Evolutionary conservation across 2,329 filamentous ascomycete species (phyloP).

Genomic region (Neonectria magnoliae): DNA sequence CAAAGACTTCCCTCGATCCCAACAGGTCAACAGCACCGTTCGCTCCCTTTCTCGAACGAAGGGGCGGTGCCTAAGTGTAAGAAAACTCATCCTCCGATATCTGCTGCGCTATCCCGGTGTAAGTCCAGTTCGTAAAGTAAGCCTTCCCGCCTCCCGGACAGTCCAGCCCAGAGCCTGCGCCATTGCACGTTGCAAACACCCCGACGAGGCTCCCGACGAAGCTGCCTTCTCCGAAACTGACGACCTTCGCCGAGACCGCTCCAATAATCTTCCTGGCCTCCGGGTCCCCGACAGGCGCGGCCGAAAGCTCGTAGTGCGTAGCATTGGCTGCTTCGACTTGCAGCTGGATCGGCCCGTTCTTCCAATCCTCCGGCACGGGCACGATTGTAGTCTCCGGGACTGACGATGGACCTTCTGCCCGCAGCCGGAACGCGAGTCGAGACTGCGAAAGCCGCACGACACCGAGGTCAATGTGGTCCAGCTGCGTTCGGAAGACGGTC

Average conservation of each 20-base stretch:
- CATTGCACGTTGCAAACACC: conserved; percentile 31
- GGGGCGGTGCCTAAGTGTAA: too few species aligned
- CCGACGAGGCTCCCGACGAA: conserved; percentile 30
- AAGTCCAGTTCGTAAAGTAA: conserved; percentile 22
- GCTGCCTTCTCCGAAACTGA: conserved; percentile 17
- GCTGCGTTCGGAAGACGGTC: conserved; percentile 25
- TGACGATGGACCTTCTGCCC: conserved; percentile 11
- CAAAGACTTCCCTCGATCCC: too few species aligned
- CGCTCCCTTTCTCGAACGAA: too few species aligned
- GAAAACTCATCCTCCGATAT: conserved; percentile 3
- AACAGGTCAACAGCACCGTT: too few species aligned
- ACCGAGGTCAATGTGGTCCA: conserved; percentile 31
- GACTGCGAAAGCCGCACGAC: conserved; percentile 11
- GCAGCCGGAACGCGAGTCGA: conserved; percentile 12
- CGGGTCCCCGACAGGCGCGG: not conserved
- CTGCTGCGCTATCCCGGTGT: conserved; percentile 19
- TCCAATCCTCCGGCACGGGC: conserved; percentile 23
- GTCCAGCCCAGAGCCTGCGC: conserved; percentile 9
- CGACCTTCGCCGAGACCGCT: conserved; percentile 17
- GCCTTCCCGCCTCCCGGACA: conserved; percentile 21
- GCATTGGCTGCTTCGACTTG: conserved; percentile 19
- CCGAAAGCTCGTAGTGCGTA: conserved; percentile 25
- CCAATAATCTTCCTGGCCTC: not conserved
- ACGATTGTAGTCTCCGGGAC: conserved; percentile 6
- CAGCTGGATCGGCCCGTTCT: not conserved